Evolutionary conservation across 306 rosid genomes (phyloP).

Genomic region (Oxytropis ochrocephala): DNA sequence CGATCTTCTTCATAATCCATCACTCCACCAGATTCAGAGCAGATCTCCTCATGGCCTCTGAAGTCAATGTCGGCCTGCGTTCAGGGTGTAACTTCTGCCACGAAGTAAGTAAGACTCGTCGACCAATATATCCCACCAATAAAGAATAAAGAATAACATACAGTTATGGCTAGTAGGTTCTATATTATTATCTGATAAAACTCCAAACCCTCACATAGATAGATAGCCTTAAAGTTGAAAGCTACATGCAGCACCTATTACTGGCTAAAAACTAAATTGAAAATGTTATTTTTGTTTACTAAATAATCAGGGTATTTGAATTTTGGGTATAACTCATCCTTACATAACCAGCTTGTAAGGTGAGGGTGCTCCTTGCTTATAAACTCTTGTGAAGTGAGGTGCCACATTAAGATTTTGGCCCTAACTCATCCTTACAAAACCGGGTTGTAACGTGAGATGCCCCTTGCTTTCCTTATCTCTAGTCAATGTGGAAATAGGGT

Average conservation of each 20-base stretch:
- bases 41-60: slow-evolving; percentile 98
- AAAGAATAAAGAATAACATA: slow-evolving; percentile 12
- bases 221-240: slow-evolving; percentile 10
- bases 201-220: slow-evolving; percentile 7
- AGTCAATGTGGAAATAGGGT: no score
- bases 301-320: background rate
- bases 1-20: slow-evolving; percentile 98
- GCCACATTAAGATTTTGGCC: no score
- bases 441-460: no score
- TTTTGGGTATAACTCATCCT: no score
- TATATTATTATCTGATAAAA: background rate
- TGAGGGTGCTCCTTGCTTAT: no score
- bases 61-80: slow-evolving; percentile 95
- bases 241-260: background rate
- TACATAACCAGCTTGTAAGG: no score
- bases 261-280: background rate
- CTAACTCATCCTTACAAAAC: no score
- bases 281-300: background rate
- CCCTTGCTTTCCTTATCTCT: no score
- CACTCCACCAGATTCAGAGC: slow-evolving; percentile 99
- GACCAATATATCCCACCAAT: slow-evolving; percentile 65
- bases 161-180: background rate
- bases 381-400: no score
- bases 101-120: slow-evolving; percentile 97
- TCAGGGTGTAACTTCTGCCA: slow-evolving; percentile 99